A percentile compares a stretch with the other conserved stretches of the same genome.
These are phyloP conservation scores for Diplotaxis tenuifolia DNA, from an alignment of 345 rosid species.

Conservation along the genomic window DNA sequence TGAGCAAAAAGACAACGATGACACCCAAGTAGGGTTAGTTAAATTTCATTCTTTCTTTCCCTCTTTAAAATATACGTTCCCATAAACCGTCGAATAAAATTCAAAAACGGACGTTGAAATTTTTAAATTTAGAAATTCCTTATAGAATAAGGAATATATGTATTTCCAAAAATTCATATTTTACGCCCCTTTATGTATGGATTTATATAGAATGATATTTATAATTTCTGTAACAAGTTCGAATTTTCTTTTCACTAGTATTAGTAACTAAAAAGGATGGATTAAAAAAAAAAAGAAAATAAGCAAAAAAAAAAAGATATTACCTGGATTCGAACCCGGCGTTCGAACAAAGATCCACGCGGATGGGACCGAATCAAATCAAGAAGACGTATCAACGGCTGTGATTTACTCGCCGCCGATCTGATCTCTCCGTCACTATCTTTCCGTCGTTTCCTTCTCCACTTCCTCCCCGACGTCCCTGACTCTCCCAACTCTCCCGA, in stretches of 20 bases:
- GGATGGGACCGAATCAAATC: slow-evolving; percentile 59
- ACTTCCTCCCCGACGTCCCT: slow-evolving; percentile 48
- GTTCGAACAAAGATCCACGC: slow-evolving; percentile 53
- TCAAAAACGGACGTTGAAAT: slow-evolving; percentile 11
- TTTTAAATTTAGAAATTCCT: slow-evolving; percentile 1
- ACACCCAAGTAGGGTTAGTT: slow-evolving; percentile 26
- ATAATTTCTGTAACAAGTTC: neutral
- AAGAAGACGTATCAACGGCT: slow-evolving; percentile 50
- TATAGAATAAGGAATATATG: neutral
- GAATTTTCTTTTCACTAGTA: neutral
- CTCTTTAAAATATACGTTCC: slow-evolving; percentile 20
- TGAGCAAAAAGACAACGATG: slow-evolving; percentile 23
- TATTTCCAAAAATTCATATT: neutral
- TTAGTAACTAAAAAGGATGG: neutral
- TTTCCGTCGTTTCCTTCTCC: slow-evolving; percentile 37
- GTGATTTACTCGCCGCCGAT: slow-evolving; percentile 44
- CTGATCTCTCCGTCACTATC: slow-evolving; percentile 24
- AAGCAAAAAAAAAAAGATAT: neutral
- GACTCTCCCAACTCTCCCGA: slow-evolving; percentile 48
- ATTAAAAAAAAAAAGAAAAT: neutral
- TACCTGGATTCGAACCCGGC: slow-evolving; percentile 63
- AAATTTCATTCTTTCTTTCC: neutral
- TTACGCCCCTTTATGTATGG: neutral
- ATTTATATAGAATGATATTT: neutral
- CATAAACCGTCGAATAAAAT: slow-evolving; percentile 18